phyloP scores from a whole-genome alignment of 495 filamentous ascomycete genomes.

The Trichoderma gamsii region DNA sequence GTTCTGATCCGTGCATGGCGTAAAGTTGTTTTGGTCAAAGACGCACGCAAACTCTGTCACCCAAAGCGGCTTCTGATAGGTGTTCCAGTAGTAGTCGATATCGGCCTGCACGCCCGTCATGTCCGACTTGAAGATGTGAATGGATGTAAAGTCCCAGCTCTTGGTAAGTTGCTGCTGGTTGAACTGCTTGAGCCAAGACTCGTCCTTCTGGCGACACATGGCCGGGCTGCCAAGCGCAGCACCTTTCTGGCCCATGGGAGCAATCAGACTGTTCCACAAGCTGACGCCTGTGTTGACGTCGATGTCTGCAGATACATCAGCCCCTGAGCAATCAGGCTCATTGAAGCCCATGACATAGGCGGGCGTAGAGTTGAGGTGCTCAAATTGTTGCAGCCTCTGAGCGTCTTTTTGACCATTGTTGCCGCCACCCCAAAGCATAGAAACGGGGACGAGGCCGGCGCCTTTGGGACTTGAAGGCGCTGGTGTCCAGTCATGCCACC shows the following conservation, averaged over 20 bases:
- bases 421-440: conserved; percentile 7
- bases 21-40: background rate
- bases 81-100: conserved; percentile 10
- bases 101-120: background rate
- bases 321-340: background rate
- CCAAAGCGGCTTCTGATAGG: conserved; percentile 2
- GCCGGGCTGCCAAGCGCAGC: background rate
- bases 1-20: conserved; percentile 3
- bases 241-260: conserved; percentile 1
- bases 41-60: conserved; percentile 11
- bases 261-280: conserved; percentile 4
- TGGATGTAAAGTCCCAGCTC: background rate
- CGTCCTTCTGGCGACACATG: conserved; percentile 13
- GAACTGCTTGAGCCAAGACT: conserved; percentile 5
- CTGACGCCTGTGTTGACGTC: background rate
- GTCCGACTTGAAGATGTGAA: conserved; percentile 2
- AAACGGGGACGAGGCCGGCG: background rate
- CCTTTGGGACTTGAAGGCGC: background rate
- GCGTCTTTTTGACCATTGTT: background rate
- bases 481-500: conserved; percentile 9
- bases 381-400: background rate
- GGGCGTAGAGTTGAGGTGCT: background rate
- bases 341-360: conserved; percentile 8
- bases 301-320: background rate
- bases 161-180: background rate